A percentile compares a stretch with the other conserved stretches of the same genome.
phyloP scores from a whole-genome alignment of 352 stramenopile genomes.

The Phytophthora chlamydospora region DNA sequence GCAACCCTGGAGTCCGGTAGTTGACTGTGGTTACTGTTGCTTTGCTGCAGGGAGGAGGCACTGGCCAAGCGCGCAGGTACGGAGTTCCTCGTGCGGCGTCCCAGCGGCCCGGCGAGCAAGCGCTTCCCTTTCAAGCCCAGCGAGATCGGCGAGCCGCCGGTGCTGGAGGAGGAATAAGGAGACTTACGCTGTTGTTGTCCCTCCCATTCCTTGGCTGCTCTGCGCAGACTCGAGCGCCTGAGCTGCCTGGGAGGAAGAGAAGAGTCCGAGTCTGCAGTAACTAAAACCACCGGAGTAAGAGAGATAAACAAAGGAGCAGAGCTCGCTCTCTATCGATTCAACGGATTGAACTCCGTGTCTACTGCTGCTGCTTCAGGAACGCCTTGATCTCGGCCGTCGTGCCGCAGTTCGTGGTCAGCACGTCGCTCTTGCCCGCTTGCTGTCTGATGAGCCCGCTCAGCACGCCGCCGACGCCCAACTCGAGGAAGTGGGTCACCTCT shows the following conservation, averaged over 20 bases:
- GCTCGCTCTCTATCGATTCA: slow-evolving; percentile 4
- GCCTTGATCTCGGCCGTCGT: slow-evolving; percentile 60
- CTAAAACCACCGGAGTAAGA: slow-evolving; percentile 11
- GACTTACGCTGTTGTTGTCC: slow-evolving; percentile 23
- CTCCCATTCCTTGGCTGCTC: slow-evolving; percentile 5
- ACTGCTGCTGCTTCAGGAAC: slow-evolving; percentile 39
- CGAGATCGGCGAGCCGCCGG: slow-evolving; percentile 70
- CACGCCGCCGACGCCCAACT: slow-evolving; percentile 74
- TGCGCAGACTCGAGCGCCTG: slow-evolving; percentile 16
- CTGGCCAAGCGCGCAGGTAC: slow-evolving; percentile 58
- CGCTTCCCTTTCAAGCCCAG: slow-evolving; percentile 46
- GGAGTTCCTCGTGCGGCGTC: slow-evolving; percentile 52
- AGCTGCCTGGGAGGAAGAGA: background rate
- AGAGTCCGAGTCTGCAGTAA: slow-evolving; percentile 1
- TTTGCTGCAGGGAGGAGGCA: slow-evolving; percentile 58
- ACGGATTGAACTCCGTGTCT: background rate
- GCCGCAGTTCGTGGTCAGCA: slow-evolving; percentile 53
- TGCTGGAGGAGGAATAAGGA: slow-evolving; percentile 46
- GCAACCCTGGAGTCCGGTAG: too few relatives aligned
- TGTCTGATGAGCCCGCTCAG: slow-evolving; percentile 80
- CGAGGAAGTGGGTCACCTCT: slow-evolving; percentile 60
- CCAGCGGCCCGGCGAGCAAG: slow-evolving; percentile 48
- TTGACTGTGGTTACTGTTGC: background rate
- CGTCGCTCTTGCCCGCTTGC: slow-evolving; percentile 41
- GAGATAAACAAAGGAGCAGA: slow-evolving; percentile 18